Percentiles rank a stretch among this genome's conserved stretches.
Conservation (phyloP, 2,329 filamentous ascomycete genomes). For the Stachybotrys echinatus region DNA sequence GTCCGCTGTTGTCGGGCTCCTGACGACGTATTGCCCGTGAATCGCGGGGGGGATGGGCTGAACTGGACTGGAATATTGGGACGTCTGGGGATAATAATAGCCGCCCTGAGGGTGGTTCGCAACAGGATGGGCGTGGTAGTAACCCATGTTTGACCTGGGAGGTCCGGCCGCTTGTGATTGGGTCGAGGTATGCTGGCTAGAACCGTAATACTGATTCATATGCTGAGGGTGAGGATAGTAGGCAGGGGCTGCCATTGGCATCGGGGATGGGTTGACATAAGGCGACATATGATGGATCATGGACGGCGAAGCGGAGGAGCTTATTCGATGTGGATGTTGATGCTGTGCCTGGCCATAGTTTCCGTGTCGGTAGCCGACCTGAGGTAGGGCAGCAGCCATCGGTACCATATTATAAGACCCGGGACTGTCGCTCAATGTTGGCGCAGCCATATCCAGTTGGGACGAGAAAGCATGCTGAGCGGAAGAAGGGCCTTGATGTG, state of each 20-base stretch:
- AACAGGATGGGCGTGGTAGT: constrained; percentile 37
- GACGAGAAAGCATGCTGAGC: constrained; percentile 33
- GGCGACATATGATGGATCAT: constrained; percentile 32
- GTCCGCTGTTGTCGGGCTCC: constrained; percentile 16
- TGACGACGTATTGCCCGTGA: constrained; percentile 27
- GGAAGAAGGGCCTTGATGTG: constrained; percentile 19
- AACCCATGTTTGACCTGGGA: constrained; percentile 33
- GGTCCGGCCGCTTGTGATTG: constrained; percentile 27
- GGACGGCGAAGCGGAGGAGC: constrained; percentile 26
- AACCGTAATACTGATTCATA: constrained; percentile 38
- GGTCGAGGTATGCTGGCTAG: constrained; percentile 30
- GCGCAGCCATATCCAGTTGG: constrained; percentile 36
- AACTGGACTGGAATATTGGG: constrained; percentile 28
- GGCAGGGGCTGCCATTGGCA: constrained; percentile 33
- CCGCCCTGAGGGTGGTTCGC: constrained; percentile 34
- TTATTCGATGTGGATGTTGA: constrained; percentile 26
- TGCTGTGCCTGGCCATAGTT: constrained; percentile 33
- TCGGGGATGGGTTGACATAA: constrained; percentile 30
- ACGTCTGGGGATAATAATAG: constrained; percentile 39
- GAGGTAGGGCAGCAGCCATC: constrained; percentile 39
- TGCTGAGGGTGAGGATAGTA: constrained; percentile 44
- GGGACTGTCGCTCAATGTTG: constrained; percentile 12
- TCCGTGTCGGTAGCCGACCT: constrained; percentile 29
- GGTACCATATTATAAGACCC: constrained; percentile 41
- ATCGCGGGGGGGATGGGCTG: constrained; percentile 25